phyloP scores from a whole-genome alignment of 768 basidiomycete genomes.

The Phaeotremella fagi region DNA sequence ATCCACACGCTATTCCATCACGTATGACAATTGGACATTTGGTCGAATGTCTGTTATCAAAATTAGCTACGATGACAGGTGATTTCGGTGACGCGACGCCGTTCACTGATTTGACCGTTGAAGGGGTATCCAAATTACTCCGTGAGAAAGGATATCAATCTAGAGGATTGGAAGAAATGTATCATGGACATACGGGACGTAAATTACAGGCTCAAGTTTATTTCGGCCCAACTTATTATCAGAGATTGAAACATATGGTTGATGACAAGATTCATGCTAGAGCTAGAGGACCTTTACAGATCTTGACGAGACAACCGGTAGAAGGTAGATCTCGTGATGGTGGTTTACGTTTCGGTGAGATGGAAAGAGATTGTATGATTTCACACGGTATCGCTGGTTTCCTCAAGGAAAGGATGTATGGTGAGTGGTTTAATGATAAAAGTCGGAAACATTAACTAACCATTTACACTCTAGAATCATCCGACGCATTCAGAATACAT shows the following conservation, averaged over 20 bases:
- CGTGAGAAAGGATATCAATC: constrained; percentile 90
- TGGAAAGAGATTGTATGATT: constrained; percentile 99
- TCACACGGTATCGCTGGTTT: constrained; percentile 98
- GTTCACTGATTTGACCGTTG: constrained; percentile 95
- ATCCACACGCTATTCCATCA: constrained; percentile 98
- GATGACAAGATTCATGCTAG: constrained; percentile 99
- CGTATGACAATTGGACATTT: constrained; percentile 99
- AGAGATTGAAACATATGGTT: constrained; percentile 99
- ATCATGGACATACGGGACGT: constrained; percentile 95
- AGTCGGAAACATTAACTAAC: not conserved
- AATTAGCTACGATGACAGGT: constrained; percentile 91
- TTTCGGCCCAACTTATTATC: constrained; percentile 98
- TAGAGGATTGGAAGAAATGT: constrained; percentile 96
- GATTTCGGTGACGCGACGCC: constrained; percentile 98
- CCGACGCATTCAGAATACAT: constrained; percentile 59
- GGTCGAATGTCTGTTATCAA: constrained; percentile 94
- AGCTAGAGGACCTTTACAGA: constrained; percentile 94
- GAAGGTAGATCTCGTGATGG: constrained; percentile 98
- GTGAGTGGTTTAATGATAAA: constrained; percentile 36
- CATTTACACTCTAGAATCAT: not conserved
- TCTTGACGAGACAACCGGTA: constrained; percentile 93
- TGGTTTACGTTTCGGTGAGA: constrained; percentile 98
- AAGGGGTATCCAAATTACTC: constrained; percentile 90
- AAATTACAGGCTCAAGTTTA: constrained; percentile 98
- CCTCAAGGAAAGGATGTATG: constrained; percentile 82